phyloP scores from a whole-genome alignment of 306 rosid genomes.

The Vigna mungo region DNA sequence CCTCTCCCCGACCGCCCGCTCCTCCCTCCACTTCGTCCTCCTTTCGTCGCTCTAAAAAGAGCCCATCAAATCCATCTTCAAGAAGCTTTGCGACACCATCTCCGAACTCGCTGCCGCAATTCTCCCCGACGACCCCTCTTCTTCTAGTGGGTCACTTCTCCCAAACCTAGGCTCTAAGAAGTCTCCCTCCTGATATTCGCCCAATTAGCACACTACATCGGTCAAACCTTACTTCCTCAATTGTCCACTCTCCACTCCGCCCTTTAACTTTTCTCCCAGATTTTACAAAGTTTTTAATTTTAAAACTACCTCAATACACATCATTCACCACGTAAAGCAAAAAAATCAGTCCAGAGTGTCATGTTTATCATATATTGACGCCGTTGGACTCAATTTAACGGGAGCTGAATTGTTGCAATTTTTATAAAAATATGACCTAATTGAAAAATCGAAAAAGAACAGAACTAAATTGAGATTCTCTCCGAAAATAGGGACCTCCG shows the following conservation, averaged over 20 bases:
- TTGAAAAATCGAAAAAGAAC: too few species aligned
- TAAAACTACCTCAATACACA: too few species aligned
- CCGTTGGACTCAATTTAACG: too few species aligned
- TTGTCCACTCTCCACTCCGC: slow-evolving; percentile 57
- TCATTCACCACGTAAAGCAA: too few species aligned
- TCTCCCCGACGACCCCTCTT: slow-evolving; percentile 55
- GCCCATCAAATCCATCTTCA: slow-evolving; percentile 54
- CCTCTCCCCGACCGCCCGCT: slow-evolving; percentile 51
- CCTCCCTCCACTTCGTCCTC: slow-evolving; percentile 59
- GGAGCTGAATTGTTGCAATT: too few species aligned
- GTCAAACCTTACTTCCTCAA: slow-evolving; percentile 65
- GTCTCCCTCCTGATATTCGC: slow-evolving; percentile 60
- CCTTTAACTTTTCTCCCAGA: slow-evolving; percentile 4
- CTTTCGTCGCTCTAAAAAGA: slow-evolving; percentile 59
- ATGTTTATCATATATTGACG: too few species aligned
- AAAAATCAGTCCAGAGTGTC: too few species aligned
- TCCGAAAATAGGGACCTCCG: too few species aligned
- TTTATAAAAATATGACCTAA: too few species aligned
- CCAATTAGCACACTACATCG: slow-evolving; percentile 63
- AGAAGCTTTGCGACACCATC: slow-evolving; percentile 67
- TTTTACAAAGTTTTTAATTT: too few species aligned
- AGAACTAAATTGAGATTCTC: too few species aligned
- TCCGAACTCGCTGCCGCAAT: slow-evolving; percentile 65
- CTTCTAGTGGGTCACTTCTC: slow-evolving; percentile 70
- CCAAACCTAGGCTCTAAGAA: slow-evolving; percentile 53